phyloP scores from a whole-genome alignment of 2,329 filamentous ascomycete genomes.

The Ophiostoma triangulosporum region DNA sequence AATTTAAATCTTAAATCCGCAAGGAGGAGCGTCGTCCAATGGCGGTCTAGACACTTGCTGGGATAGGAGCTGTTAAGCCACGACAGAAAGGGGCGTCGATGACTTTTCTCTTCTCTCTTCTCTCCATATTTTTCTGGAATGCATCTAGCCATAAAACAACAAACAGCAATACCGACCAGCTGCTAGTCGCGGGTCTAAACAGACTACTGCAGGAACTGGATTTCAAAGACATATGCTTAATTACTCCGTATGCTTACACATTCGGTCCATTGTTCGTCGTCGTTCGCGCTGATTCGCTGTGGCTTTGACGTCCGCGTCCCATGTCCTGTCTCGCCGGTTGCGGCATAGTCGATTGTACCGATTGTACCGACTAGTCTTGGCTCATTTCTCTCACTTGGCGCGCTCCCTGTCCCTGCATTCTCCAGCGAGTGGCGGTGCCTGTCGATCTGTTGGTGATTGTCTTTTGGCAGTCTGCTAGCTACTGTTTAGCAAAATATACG shows the following conservation, averaged over 20 bases:
- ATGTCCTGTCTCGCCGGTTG: neutral
- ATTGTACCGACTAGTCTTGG: neutral
- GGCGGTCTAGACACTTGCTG: too few species aligned
- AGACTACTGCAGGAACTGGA: neutral
- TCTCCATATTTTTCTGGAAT: too few species aligned
- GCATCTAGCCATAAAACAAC: too few species aligned
- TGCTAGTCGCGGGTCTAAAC: too few species aligned
- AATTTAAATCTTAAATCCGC: too few species aligned
- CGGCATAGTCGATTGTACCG: neutral
- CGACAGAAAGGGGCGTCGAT: too few species aligned
- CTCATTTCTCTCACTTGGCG: neutral
- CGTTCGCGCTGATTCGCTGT: neutral
- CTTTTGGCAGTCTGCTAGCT: too few species aligned
- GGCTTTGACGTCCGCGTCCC: neutral
- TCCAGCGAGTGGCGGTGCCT: neutral
- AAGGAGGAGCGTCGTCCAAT: too few species aligned
- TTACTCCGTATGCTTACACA: neutral
- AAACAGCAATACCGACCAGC: too few species aligned
- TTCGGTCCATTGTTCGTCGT: neutral
- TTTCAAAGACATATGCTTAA: neutral
- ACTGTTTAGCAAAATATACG: too few species aligned
- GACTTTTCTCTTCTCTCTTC: too few species aligned
- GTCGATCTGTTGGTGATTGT: neutral
- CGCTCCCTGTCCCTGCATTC: neutral
- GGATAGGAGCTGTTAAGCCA: too few species aligned